Evolutionary conservation across 371 early-diverging fungal species (phyloP).

Genomic region (Mortierella sp.): DNA sequence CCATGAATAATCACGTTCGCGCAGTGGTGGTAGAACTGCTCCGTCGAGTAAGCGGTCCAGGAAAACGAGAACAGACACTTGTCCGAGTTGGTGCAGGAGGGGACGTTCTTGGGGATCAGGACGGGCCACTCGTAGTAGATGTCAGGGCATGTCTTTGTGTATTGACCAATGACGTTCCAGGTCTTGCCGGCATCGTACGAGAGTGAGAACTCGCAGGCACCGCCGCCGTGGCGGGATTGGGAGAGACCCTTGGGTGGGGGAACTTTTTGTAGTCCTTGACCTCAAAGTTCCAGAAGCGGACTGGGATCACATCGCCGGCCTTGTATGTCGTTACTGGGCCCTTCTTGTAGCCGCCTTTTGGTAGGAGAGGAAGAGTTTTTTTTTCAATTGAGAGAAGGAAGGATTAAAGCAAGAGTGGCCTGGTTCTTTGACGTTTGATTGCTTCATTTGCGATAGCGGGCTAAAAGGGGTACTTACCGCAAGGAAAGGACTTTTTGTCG

Average conservation of each 20-base stretch:
- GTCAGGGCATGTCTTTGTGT: constrained; percentile 42
- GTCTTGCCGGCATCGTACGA: constrained; percentile 69
- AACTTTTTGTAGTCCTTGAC: not conserved
- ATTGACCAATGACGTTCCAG: constrained; percentile 65
- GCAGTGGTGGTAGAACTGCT: constrained; percentile 39
- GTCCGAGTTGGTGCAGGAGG: constrained; percentile 7
- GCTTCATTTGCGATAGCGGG: too few species aligned
- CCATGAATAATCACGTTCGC: constrained; percentile 31
- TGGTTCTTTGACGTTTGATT: too few species aligned
- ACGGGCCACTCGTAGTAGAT: constrained; percentile 48
- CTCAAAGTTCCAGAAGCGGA: constrained; percentile 26
- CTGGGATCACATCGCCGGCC: constrained; percentile 33
- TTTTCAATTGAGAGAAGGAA: not conserved
- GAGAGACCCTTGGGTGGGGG: not conserved
- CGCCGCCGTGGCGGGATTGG: constrained; percentile 63
- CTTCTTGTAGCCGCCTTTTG: constrained; percentile 12
- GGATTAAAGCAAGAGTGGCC: too few species aligned
- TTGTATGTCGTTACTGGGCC: constrained; percentile 13
- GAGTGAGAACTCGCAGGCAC: constrained; percentile 76
- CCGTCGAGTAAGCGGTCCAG: constrained; percentile 10
- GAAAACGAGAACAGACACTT: constrained; percentile 16
- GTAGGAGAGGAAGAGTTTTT: not conserved
- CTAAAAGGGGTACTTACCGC: not conserved
- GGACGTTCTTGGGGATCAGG: constrained; percentile 16
- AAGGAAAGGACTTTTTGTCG: constrained; percentile 6